These are phyloP conservation scores for Fonsecaea erecta DNA, from an alignment of 2,329 filamentous ascomycete genomes.

Conservation along the genomic window DNA sequence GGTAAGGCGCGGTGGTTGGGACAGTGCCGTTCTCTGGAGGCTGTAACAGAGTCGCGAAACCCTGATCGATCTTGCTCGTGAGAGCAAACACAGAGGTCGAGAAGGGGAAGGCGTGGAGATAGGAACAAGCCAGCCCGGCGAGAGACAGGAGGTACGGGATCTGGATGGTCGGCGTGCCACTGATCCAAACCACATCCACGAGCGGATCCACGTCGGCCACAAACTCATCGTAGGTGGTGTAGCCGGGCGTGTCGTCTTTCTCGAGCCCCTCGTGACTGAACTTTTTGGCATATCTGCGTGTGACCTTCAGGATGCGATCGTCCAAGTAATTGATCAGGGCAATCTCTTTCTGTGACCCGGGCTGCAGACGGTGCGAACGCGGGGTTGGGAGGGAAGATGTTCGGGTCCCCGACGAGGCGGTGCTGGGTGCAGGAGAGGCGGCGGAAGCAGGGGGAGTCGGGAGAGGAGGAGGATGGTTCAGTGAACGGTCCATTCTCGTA, in stretches of 20 bases:
- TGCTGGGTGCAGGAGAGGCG: conserved; percentile 27
- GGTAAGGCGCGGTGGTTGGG: conserved; percentile 63
- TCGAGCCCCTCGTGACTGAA: conserved; percentile 42
- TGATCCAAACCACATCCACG: conserved; percentile 82
- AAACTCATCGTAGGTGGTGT: conserved; percentile 69
- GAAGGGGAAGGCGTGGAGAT: conserved; percentile 73
- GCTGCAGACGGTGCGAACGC: conserved; percentile 56
- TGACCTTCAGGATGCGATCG: conserved; percentile 56
- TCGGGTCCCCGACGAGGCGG: conserved; percentile 10
- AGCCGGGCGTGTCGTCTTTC: conserved; percentile 54
- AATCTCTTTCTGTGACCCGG: conserved; percentile 64
- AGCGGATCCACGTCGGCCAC: conserved; percentile 74
- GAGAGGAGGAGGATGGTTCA: conserved; percentile 13
- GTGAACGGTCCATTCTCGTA: conserved; percentile 16
- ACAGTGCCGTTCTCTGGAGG: conserved; percentile 59
- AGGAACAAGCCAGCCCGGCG: conserved; percentile 72
- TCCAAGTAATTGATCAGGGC: conserved; percentile 64
- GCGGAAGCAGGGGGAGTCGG: conserved; percentile 31
- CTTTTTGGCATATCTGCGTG: conserved; percentile 59
- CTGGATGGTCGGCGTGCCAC: conserved; percentile 80
- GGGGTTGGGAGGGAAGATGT: conserved; percentile 55
- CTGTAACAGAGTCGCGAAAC: conserved; percentile 75
- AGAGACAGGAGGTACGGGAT: conserved; percentile 81
- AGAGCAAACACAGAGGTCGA: conserved; percentile 71
- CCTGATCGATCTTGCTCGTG: conserved; percentile 78